Evolutionary conservation across 139 green algal species (phyloP).

Genomic region (Coccomyxa sp.): DNA sequence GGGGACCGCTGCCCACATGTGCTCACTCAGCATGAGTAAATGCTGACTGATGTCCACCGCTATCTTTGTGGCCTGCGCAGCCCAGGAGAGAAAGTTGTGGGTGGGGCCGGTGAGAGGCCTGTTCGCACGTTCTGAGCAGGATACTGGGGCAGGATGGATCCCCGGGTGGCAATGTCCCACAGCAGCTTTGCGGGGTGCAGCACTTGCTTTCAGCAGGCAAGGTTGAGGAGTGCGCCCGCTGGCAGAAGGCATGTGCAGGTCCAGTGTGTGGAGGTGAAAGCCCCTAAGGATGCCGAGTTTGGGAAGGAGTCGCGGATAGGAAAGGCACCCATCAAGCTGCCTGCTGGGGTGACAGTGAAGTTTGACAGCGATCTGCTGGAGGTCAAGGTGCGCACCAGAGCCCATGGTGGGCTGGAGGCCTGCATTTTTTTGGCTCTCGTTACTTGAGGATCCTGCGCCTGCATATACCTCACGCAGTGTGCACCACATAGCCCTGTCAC

Average conservation of each 20-base stretch:
- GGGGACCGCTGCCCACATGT: too few relatives aligned
- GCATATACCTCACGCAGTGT: too few relatives aligned
- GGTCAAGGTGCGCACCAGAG: conserved; percentile 76
- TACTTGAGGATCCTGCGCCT: too few relatives aligned
- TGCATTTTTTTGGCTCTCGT: too few relatives aligned
- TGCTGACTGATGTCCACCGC: not conserved
- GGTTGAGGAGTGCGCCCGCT: not conserved
- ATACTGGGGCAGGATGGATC: not conserved
- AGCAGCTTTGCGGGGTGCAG: not conserved
- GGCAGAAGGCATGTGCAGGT: not conserved
- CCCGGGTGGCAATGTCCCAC: not conserved
- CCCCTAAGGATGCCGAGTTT: not conserved
- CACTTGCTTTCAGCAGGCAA: not conserved
- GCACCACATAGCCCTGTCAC: too few relatives aligned
- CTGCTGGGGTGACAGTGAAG: conserved; percentile 73
- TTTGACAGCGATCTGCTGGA: conserved; percentile 60
- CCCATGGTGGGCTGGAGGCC: too few relatives aligned
- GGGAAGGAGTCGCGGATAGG: conserved; percentile 88
- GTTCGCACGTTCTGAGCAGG: too few relatives aligned
- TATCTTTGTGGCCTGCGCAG: not conserved
- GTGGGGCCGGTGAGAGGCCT: not conserved
- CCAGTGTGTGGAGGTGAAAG: not conserved
- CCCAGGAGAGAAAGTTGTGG: not conserved
- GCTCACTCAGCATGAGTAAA: not conserved
- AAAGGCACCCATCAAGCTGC: conserved; percentile 72